phyloP scores from a whole-genome alignment of 371 early-diverging fungal species.

The Blyttiomyces sp. region DNA sequence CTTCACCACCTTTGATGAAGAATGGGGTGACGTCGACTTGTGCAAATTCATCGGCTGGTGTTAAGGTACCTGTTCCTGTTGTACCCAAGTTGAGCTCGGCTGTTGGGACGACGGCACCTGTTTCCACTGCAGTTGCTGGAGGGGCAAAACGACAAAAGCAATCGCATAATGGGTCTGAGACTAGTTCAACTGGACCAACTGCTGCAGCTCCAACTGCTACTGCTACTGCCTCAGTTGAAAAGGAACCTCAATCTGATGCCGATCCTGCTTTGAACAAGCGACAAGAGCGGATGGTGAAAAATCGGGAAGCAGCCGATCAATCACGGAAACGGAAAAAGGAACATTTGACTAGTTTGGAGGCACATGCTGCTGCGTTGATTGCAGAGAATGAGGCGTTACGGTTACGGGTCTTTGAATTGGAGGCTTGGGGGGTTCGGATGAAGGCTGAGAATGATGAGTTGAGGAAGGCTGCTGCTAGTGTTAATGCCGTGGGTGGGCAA shows the following conservation, averaged over 20 bases:
- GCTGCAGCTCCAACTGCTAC: too few relatives aligned
- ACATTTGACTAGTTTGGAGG: constrained; percentile 73
- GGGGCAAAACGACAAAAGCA: too few relatives aligned
- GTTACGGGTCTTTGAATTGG: constrained; percentile 57
- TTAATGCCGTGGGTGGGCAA: background rate
- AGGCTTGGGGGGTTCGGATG: constrained; percentile 47
- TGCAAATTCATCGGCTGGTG: background rate
- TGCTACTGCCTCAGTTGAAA: too few relatives aligned
- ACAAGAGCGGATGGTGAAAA: constrained; percentile 85
- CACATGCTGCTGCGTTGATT: constrained; percentile 57
- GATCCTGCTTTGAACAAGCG: constrained; percentile 58
- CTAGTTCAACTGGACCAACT: too few relatives aligned
- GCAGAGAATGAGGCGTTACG: constrained; percentile 60
- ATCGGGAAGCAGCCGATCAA: constrained; percentile 84
- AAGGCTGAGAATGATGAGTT: constrained; percentile 33
- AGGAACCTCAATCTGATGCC: too few relatives aligned
- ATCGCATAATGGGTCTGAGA: too few relatives aligned
- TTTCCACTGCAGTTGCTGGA: too few relatives aligned
- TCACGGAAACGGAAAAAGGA: constrained; percentile 88
- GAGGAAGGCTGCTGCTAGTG: background rate
- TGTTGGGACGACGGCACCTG: background rate
- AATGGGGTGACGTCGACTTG: too few relatives aligned
- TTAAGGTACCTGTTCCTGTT: background rate
- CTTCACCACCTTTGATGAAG: too few relatives aligned
- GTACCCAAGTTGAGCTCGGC: background rate